Base-by-base conservation (phyloP, 306 rosid genomes). In the Dicorynia guianensis region DNA sequence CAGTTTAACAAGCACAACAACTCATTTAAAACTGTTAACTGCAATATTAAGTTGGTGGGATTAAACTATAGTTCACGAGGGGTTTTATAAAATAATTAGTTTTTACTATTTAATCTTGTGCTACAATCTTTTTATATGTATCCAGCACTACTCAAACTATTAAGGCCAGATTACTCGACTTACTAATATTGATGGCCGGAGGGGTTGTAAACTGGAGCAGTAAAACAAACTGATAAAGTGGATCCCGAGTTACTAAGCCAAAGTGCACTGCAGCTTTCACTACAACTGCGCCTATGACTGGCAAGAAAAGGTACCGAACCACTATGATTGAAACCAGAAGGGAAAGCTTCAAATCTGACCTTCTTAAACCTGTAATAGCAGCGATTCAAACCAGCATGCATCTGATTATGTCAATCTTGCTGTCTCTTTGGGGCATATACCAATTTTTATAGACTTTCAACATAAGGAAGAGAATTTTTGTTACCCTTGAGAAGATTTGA, bases 101-200 rank as follows among this genome's bases (percentile, higher is more conserved):
- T n/a, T n/a, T n/a, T n/a, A n/a, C n/a, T n/a, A n/a, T n/a, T n/a
- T n/a, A n/a, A n/a, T n/a, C n/a, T n/a, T n/a, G n/a, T n/a, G n/a
- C n/a, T n/a, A n/a, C n/a, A n/a, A n/a, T n/a, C n/a, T n/a, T n/a
- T n/a, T n/a, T n/a, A n/a, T n/a, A n/a, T n/a, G n/a, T n/a, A n/a
- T n/a, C n/a, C n/a, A n/a, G n/a, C n/a, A n/a, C n/a, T n/a, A n/a
- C n/a, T n/a, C n/a, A n/a, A n/a, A n/a, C n/a, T n/a, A n/a, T n/a
- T n/a, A n/a, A n/a, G n/a, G n/a, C n/a, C n/a, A n/a, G n/a, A n/a
- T n/a, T n/a, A 57, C 4, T 5, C 4, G 8, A 57, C 17, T 19
- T 76, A 82, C 87, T 89, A 34, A 78, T 87, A 66, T 63, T 80
- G 84, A 88, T 85, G 25, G 92, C 89, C 4, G 92, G 87, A 39